These are phyloP conservation scores for Naganishia antarctica DNA, from an alignment of 768 basidiomycete species.

Conservation along the genomic window DNA sequence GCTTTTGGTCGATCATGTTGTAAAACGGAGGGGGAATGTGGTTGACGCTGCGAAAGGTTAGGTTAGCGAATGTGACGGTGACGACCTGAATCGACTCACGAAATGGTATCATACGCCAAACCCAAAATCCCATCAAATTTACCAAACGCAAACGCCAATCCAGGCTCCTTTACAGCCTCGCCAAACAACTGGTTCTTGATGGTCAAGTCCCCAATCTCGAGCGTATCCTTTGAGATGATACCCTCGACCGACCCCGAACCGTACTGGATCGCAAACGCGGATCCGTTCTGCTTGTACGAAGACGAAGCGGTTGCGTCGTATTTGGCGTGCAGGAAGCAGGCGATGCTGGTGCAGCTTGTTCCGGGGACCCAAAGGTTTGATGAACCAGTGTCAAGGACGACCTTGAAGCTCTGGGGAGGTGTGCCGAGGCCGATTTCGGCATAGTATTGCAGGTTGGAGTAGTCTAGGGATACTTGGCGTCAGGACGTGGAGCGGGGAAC, in stretches of 20 bases:
- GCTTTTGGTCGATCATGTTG: constrained; percentile 73
- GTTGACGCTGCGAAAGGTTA: constrained; percentile 58
- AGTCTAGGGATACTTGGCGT: constrained; percentile 58
- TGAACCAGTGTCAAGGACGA: constrained; percentile 77
- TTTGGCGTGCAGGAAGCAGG: constrained; percentile 69
- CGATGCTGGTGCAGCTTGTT: constrained; percentile 45
- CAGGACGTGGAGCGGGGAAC: neutral
- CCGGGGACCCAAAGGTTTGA: constrained; percentile 85
- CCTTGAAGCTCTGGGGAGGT: constrained; percentile 89
- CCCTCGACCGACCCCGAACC: constrained; percentile 97
- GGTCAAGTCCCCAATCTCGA: constrained; percentile 75
- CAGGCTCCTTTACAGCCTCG: constrained; percentile 92
- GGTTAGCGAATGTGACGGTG: neutral
- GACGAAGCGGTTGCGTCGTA: constrained; percentile 75
- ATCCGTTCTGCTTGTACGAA: constrained; percentile 83
- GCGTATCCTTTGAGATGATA: constrained; percentile 76
- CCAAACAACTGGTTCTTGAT: constrained; percentile 80
- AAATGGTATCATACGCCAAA: constrained; percentile 89
- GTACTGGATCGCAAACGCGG: constrained; percentile 83
- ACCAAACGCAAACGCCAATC: constrained; percentile 80
- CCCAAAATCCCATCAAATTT: constrained; percentile 96
- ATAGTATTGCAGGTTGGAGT: constrained; percentile 97
- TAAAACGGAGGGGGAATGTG: constrained; percentile 90
- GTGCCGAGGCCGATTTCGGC: constrained; percentile 76
- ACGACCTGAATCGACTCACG: constrained; percentile 38